These are phyloP conservation scores for Malus fusca DNA, from an alignment of 306 rosid genomes.

Conservation along the genomic window DNA sequence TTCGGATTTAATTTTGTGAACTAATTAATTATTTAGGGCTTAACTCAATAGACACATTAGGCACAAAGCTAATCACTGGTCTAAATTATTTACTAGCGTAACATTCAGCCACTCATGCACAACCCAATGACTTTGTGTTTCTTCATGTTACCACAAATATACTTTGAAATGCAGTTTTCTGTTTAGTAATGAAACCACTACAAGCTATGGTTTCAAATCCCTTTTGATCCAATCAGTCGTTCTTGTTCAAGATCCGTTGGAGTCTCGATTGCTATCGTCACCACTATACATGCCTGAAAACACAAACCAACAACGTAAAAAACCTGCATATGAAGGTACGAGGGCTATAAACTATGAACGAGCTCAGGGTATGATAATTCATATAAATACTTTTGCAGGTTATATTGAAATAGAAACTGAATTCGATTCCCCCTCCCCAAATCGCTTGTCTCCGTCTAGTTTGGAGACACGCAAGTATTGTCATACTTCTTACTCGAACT, in stretches of 20 bases:
- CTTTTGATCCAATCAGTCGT: too few species aligned
- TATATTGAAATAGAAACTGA: background rate
- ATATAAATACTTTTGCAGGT: background rate
- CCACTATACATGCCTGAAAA: constrained; percentile 1
- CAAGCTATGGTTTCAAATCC: too few species aligned
- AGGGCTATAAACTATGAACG: too few species aligned
- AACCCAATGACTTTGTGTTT: background rate
- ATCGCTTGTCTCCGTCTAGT: background rate
- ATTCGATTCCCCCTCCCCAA: too few species aligned
- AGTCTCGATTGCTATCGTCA: background rate
- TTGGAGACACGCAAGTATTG: background rate
- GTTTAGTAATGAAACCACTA: background rate
- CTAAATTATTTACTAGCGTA: background rate
- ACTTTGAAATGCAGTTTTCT: background rate
- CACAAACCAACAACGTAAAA: background rate
- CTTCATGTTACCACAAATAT: background rate
- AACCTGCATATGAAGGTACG: background rate
- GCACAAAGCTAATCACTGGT: background rate
- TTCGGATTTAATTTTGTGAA: too few species aligned
- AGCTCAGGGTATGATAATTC: background rate
- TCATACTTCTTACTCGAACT: background rate
- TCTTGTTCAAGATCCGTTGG: background rate
- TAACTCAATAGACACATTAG: too few species aligned
- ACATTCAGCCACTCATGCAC: background rate
- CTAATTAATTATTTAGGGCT: too few species aligned